Percentiles rank a stretch among this genome's conserved stretches.
Conservation (phyloP, 768 basidiomycete genomes). For the Lactifluus hygrophoroides region DNA sequence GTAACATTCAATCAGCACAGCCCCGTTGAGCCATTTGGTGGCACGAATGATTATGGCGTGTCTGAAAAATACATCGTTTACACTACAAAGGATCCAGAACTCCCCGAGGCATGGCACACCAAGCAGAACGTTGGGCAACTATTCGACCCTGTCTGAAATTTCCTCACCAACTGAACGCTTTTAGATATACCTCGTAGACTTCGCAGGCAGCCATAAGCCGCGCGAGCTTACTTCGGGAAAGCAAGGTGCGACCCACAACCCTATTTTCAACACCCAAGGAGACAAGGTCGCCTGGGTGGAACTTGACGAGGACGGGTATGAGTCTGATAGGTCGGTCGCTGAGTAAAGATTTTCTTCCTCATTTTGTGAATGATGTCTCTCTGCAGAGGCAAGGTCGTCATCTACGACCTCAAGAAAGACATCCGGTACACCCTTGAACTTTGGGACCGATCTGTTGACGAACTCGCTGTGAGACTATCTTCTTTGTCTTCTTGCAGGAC, state of each 20-base stretch:
- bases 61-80: constrained; percentile 65
- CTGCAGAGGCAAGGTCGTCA: constrained; percentile 61
- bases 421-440: constrained; percentile 61
- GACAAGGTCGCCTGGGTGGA: constrained; percentile 83
- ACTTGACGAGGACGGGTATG: constrained; percentile 80
- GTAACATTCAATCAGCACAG: constrained; percentile 35
- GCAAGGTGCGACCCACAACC: constrained; percentile 76
- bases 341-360: not conserved
- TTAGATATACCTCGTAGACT: constrained; percentile 63
- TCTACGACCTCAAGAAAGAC: constrained; percentile 64
- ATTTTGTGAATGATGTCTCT: not conserved
- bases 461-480: constrained; percentile 41
- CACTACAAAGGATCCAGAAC: constrained; percentile 74
- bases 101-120: constrained; percentile 78
- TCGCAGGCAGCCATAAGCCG: constrained; percentile 42
- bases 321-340: constrained; percentile 60
- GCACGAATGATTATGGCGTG: constrained; percentile 70
- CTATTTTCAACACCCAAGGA: constrained; percentile 58
- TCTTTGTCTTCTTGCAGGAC: not conserved
- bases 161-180: not conserved
- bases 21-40: constrained; percentile 86
- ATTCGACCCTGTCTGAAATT: not conserved
- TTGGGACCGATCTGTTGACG: constrained; percentile 78
- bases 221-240: constrained; percentile 71
- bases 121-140: constrained; percentile 67